Evolutionary conservation across 345 rosid species (phyloP).

Genomic region (Bruguiera sexangula): DNA sequence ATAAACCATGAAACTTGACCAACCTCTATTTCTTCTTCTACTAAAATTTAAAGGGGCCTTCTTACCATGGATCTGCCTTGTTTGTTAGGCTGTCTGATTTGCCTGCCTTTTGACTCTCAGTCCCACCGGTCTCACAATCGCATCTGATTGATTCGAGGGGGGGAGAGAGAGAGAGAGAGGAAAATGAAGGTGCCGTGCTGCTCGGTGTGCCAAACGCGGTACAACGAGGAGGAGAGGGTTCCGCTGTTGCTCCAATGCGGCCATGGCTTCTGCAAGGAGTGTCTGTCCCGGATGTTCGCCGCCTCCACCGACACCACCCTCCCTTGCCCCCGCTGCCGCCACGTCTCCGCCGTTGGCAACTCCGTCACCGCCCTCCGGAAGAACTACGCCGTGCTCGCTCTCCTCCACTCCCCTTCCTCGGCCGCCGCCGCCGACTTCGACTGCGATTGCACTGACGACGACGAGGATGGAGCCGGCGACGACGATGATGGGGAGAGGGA

Average conservation of each 20-base stretch:
- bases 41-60: too few relatives aligned
- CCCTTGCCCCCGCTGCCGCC: slow-evolving; percentile 89
- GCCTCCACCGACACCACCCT: slow-evolving; percentile 73
- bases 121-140: too few relatives aligned
- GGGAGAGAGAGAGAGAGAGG: too few relatives aligned
- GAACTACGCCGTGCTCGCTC: slow-evolving; percentile 79
- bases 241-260: slow-evolving; percentile 93
- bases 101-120: too few relatives aligned
- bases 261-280: slow-evolving; percentile 91
- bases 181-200: slow-evolving; percentile 78
- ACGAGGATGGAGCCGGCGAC: slow-evolving; percentile 31
- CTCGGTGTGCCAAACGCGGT: slow-evolving; percentile 87
- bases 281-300: slow-evolving; percentile 81
- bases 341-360: slow-evolving; percentile 85
- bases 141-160: too few relatives aligned
- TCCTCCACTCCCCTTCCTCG: slow-evolving; percentile 50
- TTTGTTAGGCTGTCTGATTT: too few relatives aligned
- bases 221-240: slow-evolving; percentile 86
- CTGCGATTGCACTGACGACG: slow-evolving; percentile 69
- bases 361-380: slow-evolving; percentile 78
- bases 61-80: too few relatives aligned
- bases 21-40: too few relatives aligned
- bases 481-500: slow-evolving; percentile 18
- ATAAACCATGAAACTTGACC: too few relatives aligned
- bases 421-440: slow-evolving; percentile 45